Percentiles rank a stretch among this genome's conserved stretches.
phyloP scores from a whole-genome alignment of 805 yeast genomes.

The Kluyveromyces aestuarii region DNA sequence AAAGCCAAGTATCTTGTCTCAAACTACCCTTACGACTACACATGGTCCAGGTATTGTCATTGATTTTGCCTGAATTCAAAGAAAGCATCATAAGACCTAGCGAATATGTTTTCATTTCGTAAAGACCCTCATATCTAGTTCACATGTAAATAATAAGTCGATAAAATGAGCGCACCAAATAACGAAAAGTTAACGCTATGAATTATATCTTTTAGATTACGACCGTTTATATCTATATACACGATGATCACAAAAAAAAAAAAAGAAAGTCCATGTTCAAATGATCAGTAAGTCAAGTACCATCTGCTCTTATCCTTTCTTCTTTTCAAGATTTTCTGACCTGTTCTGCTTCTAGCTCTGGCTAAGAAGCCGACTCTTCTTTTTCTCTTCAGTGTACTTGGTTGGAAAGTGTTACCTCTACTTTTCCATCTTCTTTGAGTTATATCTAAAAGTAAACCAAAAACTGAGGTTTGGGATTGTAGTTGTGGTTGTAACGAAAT shows the following conservation, averaged over 20 bases:
- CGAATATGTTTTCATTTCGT: neutral
- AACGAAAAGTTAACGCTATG: neutral
- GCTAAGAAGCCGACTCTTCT: slow-evolving; percentile 85
- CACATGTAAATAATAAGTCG: neutral
- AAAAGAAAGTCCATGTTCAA: neutral
- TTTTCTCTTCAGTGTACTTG: slow-evolving; percentile 83
- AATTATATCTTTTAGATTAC: neutral
- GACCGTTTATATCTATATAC: neutral
- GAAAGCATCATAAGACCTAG: neutral
- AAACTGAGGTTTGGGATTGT: slow-evolving; percentile 1
- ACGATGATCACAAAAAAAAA: neutral
- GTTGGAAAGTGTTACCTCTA: slow-evolving; percentile 93
- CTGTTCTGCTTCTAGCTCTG: slow-evolving; percentile 62
- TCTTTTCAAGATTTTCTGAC: slow-evolving; percentile 68
- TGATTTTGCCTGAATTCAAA: slow-evolving; percentile 29
- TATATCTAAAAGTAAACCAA: slow-evolving; percentile 9
- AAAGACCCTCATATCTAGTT: neutral
- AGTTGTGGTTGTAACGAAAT: slow-evolving; percentile 9
- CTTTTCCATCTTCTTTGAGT: slow-evolving; percentile 58
- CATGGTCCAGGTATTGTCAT: slow-evolving; percentile 76
- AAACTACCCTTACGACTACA: slow-evolving; percentile 57
- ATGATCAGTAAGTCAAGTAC: slow-evolving; percentile 66
- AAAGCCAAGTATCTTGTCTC: slow-evolving; percentile 62
- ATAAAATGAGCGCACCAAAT: neutral
- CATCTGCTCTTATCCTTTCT: slow-evolving; percentile 88